Conservation (phyloP, 805 yeast species). For the Nakazawaea wyomingensis region DNA sequence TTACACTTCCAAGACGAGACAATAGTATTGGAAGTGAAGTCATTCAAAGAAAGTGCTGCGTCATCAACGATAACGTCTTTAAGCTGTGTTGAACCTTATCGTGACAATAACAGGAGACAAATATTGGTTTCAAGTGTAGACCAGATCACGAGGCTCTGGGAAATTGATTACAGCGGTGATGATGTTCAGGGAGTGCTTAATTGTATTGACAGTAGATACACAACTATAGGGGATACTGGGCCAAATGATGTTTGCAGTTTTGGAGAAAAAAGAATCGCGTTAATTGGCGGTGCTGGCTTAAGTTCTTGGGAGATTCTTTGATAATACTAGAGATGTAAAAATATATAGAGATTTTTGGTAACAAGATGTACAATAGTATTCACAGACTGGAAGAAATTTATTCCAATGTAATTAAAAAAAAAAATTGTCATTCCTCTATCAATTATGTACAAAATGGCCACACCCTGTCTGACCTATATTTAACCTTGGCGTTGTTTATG, state of each 20-base stretch:
- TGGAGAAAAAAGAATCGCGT: slow-evolving; percentile 26
- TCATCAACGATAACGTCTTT: slow-evolving; percentile 82
- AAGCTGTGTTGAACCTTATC: slow-evolving; percentile 22
- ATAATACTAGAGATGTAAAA: neutral
- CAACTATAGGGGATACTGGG: slow-evolving; percentile 91
- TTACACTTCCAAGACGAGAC: slow-evolving; percentile 27
- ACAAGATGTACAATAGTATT: too few species aligned
- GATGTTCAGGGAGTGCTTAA: slow-evolving; percentile 22
- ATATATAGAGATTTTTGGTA: neutral
- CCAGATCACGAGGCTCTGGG: slow-evolving; percentile 71
- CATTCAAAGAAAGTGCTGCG: slow-evolving; percentile 57
- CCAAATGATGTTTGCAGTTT: slow-evolving; percentile 42
- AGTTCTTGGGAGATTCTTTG: slow-evolving; percentile 38
- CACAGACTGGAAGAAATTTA: too few species aligned
- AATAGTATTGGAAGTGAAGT: slow-evolving; percentile 23
- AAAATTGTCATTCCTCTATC: too few species aligned
- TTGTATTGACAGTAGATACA: slow-evolving; percentile 42
- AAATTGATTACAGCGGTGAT: slow-evolving; percentile 22
- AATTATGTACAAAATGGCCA: too few species aligned
- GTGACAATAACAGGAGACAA: slow-evolving; percentile 14
- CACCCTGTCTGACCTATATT: too few species aligned
- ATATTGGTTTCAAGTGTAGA: slow-evolving; percentile 75
- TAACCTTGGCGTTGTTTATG: slow-evolving; percentile 92
- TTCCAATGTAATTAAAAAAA: too few species aligned
- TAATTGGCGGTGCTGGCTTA: slow-evolving; percentile 84